These are phyloP conservation scores for Peziza echinospora DNA, from an alignment of 495 filamentous ascomycete species.

Conservation along the genomic window DNA sequence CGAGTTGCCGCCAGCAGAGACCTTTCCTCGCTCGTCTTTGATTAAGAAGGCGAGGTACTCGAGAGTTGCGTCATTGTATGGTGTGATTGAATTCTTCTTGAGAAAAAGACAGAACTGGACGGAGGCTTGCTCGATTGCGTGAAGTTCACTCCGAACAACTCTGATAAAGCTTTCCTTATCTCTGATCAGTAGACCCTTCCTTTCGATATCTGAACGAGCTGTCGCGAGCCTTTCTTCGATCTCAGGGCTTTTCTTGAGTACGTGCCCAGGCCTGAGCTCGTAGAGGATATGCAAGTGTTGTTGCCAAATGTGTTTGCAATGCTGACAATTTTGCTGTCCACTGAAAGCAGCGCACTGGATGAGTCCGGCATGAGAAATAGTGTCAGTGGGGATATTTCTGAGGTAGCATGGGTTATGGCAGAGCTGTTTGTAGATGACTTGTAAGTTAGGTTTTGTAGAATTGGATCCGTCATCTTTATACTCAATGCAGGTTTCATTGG, in stretches of 20 bases:
- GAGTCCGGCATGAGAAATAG: constrained; percentile 5
- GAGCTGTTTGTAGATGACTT: constrained; percentile 5
- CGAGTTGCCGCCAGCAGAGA: constrained; percentile 1
- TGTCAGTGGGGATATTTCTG: constrained; percentile 3
- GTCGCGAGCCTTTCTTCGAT: constrained; percentile 14
- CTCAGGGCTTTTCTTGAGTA: constrained; percentile 10
- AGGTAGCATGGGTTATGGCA: constrained; percentile 13
- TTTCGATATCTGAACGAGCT: constrained; percentile 10
- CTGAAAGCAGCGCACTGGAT: constrained; percentile 10
- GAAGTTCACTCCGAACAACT: constrained; percentile 19
- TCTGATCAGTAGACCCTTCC: constrained; percentile 13
- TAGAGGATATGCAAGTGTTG: constrained; percentile 21
- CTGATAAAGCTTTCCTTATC: constrained; percentile 8
- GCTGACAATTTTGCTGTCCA: constrained; percentile 3
- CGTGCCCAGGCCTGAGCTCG: constrained; percentile 12
- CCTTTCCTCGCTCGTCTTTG: constrained; percentile 13
- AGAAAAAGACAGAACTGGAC: constrained; percentile 23
- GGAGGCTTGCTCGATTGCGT: constrained; percentile 19
- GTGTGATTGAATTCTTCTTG: constrained; percentile 20
- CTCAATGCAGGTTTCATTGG: constrained; percentile 2
- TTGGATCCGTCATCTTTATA: constrained; percentile 6
- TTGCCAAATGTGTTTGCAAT: constrained; percentile 21
- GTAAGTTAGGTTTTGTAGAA: background rate
- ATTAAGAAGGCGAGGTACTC: constrained; percentile 23
- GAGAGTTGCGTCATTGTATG: constrained; percentile 23